Conservation (phyloP, 495 filamentous ascomycete genomes). For the Aspergillus avenaceus region DNA sequence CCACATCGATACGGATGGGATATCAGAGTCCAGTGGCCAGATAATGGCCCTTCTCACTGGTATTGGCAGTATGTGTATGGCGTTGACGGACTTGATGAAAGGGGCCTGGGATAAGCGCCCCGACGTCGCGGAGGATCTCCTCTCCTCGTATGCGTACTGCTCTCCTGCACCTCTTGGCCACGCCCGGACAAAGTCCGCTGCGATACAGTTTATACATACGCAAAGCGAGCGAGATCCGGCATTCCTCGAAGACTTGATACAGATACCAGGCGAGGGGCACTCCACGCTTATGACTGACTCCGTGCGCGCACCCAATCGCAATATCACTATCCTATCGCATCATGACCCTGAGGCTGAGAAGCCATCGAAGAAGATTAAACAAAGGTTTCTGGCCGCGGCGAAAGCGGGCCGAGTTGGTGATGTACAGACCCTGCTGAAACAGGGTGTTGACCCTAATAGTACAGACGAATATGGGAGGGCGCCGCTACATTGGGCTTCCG, state of each 20-base stretch:
- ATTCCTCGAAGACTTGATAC: too few relatives aligned
- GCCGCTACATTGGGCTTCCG: neutral
- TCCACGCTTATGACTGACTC: too few relatives aligned
- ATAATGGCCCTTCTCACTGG: neutral
- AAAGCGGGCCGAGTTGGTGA: neutral
- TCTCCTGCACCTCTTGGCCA: too few relatives aligned
- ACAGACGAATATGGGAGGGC: neutral
- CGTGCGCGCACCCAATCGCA: too few relatives aligned
- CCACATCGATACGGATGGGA: neutral
- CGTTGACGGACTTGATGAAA: neutral
- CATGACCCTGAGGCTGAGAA: neutral
- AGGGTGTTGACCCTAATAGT: neutral
- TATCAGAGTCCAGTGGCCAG: neutral
- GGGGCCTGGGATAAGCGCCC: neutral
- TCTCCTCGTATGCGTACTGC: neutral
- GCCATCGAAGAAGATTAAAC: neutral
- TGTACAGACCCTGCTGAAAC: neutral
- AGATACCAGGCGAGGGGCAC: too few relatives aligned
- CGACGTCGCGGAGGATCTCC: neutral
- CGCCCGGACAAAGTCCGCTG: too few relatives aligned
- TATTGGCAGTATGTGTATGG: neutral
- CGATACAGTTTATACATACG: too few relatives aligned
- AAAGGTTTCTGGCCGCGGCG: neutral
- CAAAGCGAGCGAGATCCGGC: too few relatives aligned
- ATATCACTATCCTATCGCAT: too few relatives aligned